A percentile compares a stretch with the other conserved stretches of the same genome.
These are phyloP conservation scores for Podosphaera aphanis DNA, from an alignment of 2,329 filamentous ascomycete species.

Conservation along the genomic window DNA sequence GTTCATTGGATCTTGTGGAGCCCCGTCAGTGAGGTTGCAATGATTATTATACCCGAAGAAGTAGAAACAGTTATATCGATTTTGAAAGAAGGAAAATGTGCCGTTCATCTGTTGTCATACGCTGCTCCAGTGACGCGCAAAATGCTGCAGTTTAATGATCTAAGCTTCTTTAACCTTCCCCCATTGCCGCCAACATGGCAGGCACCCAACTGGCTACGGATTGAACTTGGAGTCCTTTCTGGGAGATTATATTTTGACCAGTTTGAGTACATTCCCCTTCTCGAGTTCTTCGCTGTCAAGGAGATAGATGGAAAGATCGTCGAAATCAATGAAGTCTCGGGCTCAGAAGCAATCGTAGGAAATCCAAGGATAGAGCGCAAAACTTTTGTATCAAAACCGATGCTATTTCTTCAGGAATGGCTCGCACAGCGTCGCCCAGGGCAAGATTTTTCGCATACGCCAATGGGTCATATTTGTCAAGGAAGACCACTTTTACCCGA, in stretches of 20 bases:
- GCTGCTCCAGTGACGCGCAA: slow-evolving; percentile 32
- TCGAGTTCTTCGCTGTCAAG: slow-evolving; percentile 6
- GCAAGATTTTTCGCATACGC: slow-evolving; percentile 33
- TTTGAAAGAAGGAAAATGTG: slow-evolving; percentile 13
- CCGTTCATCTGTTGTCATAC: slow-evolving; percentile 29
- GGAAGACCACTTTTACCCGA: slow-evolving; percentile 13
- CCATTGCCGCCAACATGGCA: slow-evolving; percentile 18
- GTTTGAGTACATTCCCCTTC: slow-evolving; percentile 20
- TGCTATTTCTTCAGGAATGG: slow-evolving; percentile 32
- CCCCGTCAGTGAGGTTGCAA: slow-evolving; percentile 20
- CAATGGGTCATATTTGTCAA: slow-evolving; percentile 32
- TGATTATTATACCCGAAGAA: slow-evolving; percentile 40
- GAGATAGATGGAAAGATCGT: slow-evolving; percentile 1
- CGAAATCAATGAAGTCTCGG: slow-evolving; percentile 1
- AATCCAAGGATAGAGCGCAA: not conserved
- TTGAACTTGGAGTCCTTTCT: slow-evolving; percentile 35
- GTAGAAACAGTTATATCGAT: slow-evolving; percentile 28
- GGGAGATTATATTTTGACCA: slow-evolving; percentile 35
- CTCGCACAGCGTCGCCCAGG: slow-evolving; percentile 27
- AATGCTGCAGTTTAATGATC: slow-evolving; percentile 33
- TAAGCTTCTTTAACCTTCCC: slow-evolving; percentile 30
- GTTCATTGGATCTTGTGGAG: slow-evolving; percentile 41
- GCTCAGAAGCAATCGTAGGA: not conserved
- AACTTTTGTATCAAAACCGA: slow-evolving; percentile 17
- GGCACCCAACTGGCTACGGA: slow-evolving; percentile 28